These are phyloP conservation scores for Secale cereale DNA, from an alignment of 176 grass and related monocot genomes.

Conservation along the genomic window DNA sequence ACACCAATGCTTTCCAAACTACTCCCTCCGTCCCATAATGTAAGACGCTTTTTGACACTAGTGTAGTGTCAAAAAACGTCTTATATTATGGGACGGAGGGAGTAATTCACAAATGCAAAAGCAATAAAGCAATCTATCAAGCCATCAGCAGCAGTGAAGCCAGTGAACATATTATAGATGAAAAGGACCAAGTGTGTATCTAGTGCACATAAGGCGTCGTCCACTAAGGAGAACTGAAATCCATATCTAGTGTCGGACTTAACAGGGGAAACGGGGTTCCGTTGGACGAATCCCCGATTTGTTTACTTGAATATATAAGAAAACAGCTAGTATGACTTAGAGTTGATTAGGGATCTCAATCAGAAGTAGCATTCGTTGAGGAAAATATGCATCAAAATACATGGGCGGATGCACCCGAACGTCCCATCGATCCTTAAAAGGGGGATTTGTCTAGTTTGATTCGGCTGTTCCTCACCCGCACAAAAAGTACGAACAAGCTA, in stretches of 20 bases:
- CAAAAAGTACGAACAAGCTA: slow-evolving; percentile 2
- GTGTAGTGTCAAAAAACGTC: too few species aligned
- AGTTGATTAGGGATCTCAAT: background rate
- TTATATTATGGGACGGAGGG: too few species aligned
- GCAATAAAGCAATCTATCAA: background rate
- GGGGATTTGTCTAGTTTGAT: background rate
- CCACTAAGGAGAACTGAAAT: background rate
- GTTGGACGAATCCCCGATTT: background rate
- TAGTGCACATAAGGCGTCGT: background rate
- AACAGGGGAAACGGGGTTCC: background rate
- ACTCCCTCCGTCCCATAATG: too few species aligned
- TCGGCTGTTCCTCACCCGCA: background rate
- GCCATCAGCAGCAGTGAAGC: background rate
- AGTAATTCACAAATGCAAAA: background rate
- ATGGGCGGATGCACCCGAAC: background rate
- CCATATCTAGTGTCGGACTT: background rate
- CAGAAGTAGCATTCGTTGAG: background rate
- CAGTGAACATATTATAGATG: background rate
- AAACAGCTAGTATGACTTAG: background rate
- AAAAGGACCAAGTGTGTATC: background rate
- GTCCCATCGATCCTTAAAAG: background rate
- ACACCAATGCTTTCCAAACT: background rate
- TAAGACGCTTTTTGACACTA: too few species aligned
- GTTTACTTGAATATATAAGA: background rate
- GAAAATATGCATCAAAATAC: background rate